phyloP scores from a whole-genome alignment of 148 eudicot species.

The Vaccinium darrowii region DNA sequence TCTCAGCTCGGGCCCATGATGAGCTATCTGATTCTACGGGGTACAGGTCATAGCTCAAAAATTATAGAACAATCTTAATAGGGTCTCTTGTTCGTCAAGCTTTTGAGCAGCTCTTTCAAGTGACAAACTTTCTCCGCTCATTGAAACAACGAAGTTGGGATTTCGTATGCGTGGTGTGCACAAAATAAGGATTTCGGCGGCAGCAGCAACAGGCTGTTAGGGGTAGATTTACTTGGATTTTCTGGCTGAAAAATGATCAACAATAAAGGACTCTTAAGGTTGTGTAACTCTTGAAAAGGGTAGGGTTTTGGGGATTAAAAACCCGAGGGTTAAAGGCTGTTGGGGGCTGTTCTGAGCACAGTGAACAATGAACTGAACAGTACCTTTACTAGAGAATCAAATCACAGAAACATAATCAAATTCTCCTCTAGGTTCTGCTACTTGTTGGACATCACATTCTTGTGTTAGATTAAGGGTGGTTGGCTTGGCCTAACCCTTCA shows the following conservation, averaged over 20 bases:
- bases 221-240: background rate
- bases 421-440: background rate
- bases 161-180: background rate
- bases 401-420: background rate
- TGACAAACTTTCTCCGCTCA: too few species aligned
- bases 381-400: background rate
- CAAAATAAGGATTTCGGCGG: background rate
- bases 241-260: background rate
- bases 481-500: too few species aligned
- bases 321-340: background rate
- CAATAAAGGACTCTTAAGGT: background rate
- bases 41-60: too few species aligned
- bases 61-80: too few species aligned
- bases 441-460: background rate
- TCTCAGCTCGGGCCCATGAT: too few species aligned
- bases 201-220: background rate
- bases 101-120: too few species aligned
- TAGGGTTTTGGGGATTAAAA: too few species aligned
- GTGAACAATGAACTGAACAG: background rate
- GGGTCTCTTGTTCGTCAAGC: too few species aligned
- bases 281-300: too few species aligned
- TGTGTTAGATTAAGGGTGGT: background rate
- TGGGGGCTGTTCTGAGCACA: background rate
- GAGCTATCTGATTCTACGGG: too few species aligned
- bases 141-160: background rate